Percentiles rank a stretch among this genome's conserved stretches.
Conservation (phyloP, 768 basidiomycete genomes). For the Naganishia vishniacii region DNA sequence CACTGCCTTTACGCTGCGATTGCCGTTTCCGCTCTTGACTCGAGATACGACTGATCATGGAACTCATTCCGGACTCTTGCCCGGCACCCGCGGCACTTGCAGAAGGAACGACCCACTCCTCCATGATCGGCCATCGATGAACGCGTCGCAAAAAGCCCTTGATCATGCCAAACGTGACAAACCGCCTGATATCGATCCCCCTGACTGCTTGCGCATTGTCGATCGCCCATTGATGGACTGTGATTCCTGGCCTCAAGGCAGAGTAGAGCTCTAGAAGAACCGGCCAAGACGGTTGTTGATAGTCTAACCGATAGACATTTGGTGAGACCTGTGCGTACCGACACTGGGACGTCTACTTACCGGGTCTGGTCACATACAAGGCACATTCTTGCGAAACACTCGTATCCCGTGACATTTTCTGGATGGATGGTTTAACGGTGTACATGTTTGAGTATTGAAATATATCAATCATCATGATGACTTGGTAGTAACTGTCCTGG, state of each 20-base stretch:
- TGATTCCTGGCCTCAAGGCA: conserved; percentile 71
- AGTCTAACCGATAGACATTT: conserved; percentile 25
- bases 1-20: conserved; percentile 3
- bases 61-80: conserved; percentile 28
- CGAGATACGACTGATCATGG: conserved; percentile 37
- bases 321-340: not conserved
- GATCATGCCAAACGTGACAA: conserved; percentile 94
- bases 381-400: conserved; percentile 88
- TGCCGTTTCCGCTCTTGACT: conserved; percentile 12
- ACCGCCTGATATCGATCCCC: conserved; percentile 86
- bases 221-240: conserved; percentile 83
- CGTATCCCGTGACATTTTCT: conserved; percentile 76
- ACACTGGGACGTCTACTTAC: conserved; percentile 49
- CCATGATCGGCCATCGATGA: conserved; percentile 77
- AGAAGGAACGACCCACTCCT: conserved; percentile 5
- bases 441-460: conserved; percentile 99
- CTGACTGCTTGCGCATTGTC: conserved; percentile 61
- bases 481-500: conserved; percentile 80
- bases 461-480: conserved; percentile 92
- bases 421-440: conserved; percentile 75
- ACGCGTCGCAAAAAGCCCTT: conserved; percentile 94
- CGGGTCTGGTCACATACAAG: conserved; percentile 76
- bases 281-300: conserved; percentile 74
- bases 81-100: not conserved
- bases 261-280: conserved; percentile 81